phyloP scores from a whole-genome alignment of 2,329 filamentous ascomycete species.

The Cryphonectria carpinicola region DNA sequence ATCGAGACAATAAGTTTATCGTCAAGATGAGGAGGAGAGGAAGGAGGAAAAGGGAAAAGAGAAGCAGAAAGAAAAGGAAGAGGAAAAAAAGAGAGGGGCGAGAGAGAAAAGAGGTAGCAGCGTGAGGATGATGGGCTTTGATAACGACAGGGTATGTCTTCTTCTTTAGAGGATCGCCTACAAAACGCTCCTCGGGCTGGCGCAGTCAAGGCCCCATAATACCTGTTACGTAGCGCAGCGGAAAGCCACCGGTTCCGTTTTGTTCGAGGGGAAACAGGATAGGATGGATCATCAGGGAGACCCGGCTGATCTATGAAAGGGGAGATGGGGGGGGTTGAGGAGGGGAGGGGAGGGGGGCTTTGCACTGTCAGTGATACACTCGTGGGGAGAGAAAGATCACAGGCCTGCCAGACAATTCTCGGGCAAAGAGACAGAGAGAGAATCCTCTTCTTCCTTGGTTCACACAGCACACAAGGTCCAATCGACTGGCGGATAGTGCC shows the following conservation, averaged over 20 bases:
- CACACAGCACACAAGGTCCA: conserved; percentile 9
- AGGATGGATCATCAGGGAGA: conserved; percentile 25
- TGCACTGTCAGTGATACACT: conserved; percentile 43
- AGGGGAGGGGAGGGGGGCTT: conserved; percentile 35
- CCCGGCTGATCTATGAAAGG: conserved; percentile 41
- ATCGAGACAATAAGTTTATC: conserved; percentile 3
- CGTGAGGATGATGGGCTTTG: conserved; percentile 2
- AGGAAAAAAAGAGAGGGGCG: conserved; percentile 16
- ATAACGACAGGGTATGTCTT: conserved; percentile 25
- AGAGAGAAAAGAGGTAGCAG: conserved; percentile 9
- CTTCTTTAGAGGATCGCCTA: conserved; percentile 24
- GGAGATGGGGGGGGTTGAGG: conserved; percentile 34
- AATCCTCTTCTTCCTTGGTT: conserved; percentile 16
- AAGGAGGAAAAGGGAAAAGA: too few species aligned
- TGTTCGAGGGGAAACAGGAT: conserved; percentile 22
- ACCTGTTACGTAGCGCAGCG: conserved; percentile 28
- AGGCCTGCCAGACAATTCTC: conserved; percentile 22
- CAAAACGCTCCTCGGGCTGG: conserved; percentile 20
- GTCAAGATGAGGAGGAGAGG: not conserved
- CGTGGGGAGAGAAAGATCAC: conserved; percentile 32
- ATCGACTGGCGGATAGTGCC: conserved; percentile 23
- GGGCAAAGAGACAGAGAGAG: not conserved
- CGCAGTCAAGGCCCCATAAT: conserved; percentile 24
- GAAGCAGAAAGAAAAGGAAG: conserved; percentile 14
- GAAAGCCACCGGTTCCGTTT: conserved; percentile 20